Conservation (phyloP, 345 rosid genomes). For the Cardiospermum halicacabum region DNA sequence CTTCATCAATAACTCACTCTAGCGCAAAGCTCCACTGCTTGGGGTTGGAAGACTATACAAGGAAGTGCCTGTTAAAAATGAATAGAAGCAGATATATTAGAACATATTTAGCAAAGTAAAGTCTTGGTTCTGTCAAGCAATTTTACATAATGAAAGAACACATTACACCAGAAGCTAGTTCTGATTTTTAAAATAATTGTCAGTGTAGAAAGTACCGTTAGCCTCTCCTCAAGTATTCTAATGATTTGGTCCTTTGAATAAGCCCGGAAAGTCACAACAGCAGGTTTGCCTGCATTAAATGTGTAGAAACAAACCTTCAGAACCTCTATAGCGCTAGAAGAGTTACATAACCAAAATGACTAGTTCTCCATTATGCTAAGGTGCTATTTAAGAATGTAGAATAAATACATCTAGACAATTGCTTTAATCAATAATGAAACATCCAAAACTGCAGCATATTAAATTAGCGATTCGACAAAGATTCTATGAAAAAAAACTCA, state of each 20-base stretch:
- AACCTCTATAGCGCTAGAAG: neutral
- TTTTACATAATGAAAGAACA: neutral
- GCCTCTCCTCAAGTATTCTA: slow-evolving; percentile 74
- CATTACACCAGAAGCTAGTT: too few species aligned
- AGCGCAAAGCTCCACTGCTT: slow-evolving; percentile 90
- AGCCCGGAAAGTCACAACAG: slow-evolving; percentile 73
- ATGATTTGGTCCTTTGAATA: slow-evolving; percentile 78
- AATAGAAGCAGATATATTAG: neutral
- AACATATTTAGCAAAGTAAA: neutral
- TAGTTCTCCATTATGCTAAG: neutral
- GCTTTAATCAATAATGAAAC: neutral
- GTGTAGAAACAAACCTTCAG: slow-evolving; percentile 5
- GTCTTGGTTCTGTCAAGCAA: neutral
- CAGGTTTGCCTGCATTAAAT: slow-evolving; percentile 61
- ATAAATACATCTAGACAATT: neutral
- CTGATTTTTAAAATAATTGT: too few species aligned
- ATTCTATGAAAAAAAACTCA: neutral
- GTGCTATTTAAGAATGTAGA: neutral
- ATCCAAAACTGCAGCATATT: neutral
- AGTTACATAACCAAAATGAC: neutral
- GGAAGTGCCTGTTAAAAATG: slow-evolving; percentile 49
- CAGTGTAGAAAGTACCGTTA: slow-evolving; percentile 35
- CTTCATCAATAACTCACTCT: too few species aligned
- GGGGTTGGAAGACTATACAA: slow-evolving; percentile 56
- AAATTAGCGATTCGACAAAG: neutral